phyloP scores from a whole-genome alignment of 129 eudicot species.

The Centrapalus pauciflorus region DNA sequence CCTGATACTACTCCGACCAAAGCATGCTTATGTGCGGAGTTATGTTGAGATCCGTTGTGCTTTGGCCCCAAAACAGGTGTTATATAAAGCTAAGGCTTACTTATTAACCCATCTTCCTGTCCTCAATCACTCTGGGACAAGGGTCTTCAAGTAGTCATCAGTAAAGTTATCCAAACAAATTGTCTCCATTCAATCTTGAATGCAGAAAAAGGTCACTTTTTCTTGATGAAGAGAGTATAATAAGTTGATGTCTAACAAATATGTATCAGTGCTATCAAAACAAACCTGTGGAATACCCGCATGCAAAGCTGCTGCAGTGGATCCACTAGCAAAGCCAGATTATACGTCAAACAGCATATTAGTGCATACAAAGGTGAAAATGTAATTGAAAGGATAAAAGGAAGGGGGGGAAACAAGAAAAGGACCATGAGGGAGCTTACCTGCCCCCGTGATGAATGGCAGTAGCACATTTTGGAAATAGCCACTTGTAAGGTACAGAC shows the following conservation, averaged over 20 bases:
- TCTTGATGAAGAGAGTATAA: background rate
- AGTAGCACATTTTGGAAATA: conserved; percentile 79
- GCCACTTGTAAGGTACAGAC: conserved; percentile 79
- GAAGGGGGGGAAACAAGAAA: background rate
- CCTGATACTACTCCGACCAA: too few relatives aligned
- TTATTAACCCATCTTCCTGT: too few relatives aligned
- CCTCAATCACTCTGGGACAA: too few relatives aligned
- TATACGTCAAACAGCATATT: conserved; percentile 4
- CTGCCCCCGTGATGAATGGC: conserved; percentile 98
- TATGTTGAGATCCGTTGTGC: too few relatives aligned
- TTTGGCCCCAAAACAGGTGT: too few relatives aligned
- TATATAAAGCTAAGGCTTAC: too few relatives aligned
- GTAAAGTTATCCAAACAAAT: background rate
- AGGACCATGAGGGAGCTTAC: conserved; percentile 20
- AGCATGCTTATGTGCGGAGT: too few relatives aligned
- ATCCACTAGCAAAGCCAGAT: conserved; percentile 51
- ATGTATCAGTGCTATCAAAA: background rate
- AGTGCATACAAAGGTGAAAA: conserved; percentile 15
- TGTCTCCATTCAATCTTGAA: background rate
- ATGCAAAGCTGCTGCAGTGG: conserved; percentile 91
- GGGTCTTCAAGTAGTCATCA: too few relatives aligned
- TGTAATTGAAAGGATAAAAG: background rate
- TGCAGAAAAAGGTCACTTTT: background rate
- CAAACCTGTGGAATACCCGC: conserved; percentile 92
- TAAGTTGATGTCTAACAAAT: background rate